A percentile compares a stretch with the other conserved stretches of the same genome.
Conservation (phyloP, 768 basidiomycete genomes). For the Nidularia sp. region DNA sequence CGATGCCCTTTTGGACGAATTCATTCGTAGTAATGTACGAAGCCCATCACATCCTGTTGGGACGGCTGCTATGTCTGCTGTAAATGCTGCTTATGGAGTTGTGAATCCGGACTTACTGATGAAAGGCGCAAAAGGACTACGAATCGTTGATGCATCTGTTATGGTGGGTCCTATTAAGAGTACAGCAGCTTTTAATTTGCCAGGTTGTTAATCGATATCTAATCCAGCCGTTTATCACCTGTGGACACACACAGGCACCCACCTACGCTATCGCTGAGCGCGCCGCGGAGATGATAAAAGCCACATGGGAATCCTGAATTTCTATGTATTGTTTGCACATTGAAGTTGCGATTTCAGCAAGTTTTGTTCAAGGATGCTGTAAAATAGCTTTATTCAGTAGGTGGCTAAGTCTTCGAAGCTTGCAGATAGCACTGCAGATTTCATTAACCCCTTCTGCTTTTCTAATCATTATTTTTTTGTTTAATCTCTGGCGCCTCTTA, state of each 20-base stretch:
- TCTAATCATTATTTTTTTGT: background rate
- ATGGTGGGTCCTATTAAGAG: background rate
- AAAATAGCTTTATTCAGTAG: background rate
- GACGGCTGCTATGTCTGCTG: conserved; percentile 18
- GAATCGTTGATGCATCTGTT: conserved; percentile 29
- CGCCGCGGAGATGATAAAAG: background rate
- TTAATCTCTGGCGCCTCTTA: too few species aligned
- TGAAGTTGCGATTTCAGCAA: too few species aligned
- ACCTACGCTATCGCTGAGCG: conserved; percentile 1
- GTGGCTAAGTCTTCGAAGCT: background rate
- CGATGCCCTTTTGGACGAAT: conserved; percentile 24
- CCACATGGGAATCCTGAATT: background rate
- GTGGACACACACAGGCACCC: conserved; percentile 1
- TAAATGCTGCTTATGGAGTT: conserved; percentile 6
- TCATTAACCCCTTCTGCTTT: background rate
- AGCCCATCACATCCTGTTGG: conserved; percentile 21
- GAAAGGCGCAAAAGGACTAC: conserved; percentile 25
- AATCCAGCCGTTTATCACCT: background rate
- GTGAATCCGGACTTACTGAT: conserved; percentile 22
- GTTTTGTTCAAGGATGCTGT: background rate
- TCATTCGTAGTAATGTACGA: conserved; percentile 12
- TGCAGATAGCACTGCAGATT: background rate
- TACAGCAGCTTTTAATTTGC: background rate
- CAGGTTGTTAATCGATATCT: background rate
- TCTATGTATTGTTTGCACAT: background rate